Percentiles rank a stretch among this genome's conserved stretches.
Evolutionary conservation across 179 eudicot species (phyloP).

Genomic region (Patellifolia procumbens): DNA sequence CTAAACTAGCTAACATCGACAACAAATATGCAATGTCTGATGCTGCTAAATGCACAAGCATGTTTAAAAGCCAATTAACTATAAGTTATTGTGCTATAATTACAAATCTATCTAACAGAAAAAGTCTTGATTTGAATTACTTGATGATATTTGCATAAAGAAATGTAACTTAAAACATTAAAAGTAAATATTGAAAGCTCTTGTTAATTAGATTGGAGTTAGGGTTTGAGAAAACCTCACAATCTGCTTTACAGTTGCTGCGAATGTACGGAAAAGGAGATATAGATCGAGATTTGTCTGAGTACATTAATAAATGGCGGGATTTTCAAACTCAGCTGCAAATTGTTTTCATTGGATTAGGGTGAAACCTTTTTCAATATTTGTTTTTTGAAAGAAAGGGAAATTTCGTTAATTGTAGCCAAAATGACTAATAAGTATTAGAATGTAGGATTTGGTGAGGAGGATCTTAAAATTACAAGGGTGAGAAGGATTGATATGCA

Average conservation of each 20-base stretch:
- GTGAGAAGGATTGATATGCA: no score
- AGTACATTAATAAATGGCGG: background rate
- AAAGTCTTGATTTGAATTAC: background rate
- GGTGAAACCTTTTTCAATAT: no score
- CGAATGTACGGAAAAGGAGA: background rate
- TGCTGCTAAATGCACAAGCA: constrained; percentile 11
- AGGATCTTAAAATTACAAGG: no score
- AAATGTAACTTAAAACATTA: background rate
- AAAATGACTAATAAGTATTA: no score
- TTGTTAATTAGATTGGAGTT: background rate
- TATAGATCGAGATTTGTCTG: background rate
- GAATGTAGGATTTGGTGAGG: no score
- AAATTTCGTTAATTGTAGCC: no score
- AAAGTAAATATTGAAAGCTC: background rate
- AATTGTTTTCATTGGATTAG: no score
- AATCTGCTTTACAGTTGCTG: background rate
- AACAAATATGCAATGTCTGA: constrained; percentile 1
- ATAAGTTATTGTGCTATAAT: background rate
- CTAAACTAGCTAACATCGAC: no score
- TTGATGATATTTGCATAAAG: background rate
- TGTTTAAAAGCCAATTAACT: background rate
- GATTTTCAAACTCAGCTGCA: constrained; percentile 1
- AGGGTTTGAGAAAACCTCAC: constrained; percentile 24
- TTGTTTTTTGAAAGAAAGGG: no score
- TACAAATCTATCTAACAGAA: background rate